phyloP scores from a whole-genome alignment of 2,329 filamentous ascomycete genomes.

The Colletotrichum tofieldiae region DNA sequence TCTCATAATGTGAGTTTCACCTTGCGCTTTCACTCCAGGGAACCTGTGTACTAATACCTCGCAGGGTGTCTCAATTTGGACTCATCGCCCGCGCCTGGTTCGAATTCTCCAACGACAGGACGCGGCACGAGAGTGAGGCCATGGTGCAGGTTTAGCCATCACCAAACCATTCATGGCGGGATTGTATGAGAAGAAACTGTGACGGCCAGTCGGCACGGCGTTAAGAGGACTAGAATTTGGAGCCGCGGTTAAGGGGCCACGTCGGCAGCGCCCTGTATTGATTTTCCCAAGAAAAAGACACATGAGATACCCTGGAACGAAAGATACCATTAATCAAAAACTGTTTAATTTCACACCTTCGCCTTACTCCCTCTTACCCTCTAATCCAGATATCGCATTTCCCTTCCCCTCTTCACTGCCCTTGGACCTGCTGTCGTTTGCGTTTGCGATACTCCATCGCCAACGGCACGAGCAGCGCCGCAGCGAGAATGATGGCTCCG shows the following conservation, averaged over 20 bases:
- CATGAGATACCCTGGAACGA: slow-evolving; percentile 20
- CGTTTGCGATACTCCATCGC: neutral
- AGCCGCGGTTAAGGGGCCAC: neutral
- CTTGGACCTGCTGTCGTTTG: neutral
- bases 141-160: slow-evolving; percentile 33
- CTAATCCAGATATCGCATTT: neutral
- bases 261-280: neutral
- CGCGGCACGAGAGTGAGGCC: slow-evolving; percentile 17
- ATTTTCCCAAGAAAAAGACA: neutral
- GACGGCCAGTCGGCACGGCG: slow-evolving; percentile 14
- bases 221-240: slow-evolving; percentile 3
- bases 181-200: neutral
- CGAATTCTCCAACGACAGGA: slow-evolving; percentile 39
- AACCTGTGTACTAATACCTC: neutral
- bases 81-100: slow-evolving; percentile 41
- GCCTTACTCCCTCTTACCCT: neutral
- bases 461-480: neutral
- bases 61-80: slow-evolving; percentile 38
- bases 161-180: neutral
- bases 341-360: neutral
- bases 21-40: too few species aligned
- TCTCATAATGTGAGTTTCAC: slow-evolving; percentile 38
- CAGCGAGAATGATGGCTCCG: slow-evolving; percentile 4
- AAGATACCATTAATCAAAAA: slow-evolving; percentile 35
- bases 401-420: neutral